Base-by-base conservation (phyloP, 2,329 filamentous ascomycete species). In the Pseudophaeomoniella oleicola region DNA sequence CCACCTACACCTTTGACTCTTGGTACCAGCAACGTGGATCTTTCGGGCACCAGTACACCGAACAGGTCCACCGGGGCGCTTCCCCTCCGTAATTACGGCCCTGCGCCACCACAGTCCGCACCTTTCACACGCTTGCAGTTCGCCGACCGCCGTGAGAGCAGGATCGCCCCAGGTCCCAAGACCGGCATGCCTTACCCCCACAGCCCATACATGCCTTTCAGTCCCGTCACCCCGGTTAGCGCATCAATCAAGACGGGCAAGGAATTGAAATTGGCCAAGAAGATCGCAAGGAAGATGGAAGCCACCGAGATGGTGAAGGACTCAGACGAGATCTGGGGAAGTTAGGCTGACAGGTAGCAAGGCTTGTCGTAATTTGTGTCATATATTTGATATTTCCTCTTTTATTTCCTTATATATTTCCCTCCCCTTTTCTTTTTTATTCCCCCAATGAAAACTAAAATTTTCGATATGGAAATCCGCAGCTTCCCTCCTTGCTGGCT, bases 121-220 rank as follows among this genome's bases (percentile, higher is more conserved):
- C 63, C 64, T 3, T 50, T 58, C 4, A 67, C 64, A 31, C 66
- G 66, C 46, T 66, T 63, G 0, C 67, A 64, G 4, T 59, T 67
- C 29, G 44, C 67, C 17, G 63, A 66, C 38, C 55, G 61, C 10
- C 60, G 61, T 4, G 44, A 50, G 15, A 51, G 30, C 49, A 55
- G 42, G 43, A 44, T 34, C 38, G 50, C 32, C 44, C 46, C 44
- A 5, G 61, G 59, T 5, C 62, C 62, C 1, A 53, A 59, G 30
- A 67, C 64, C 0, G 63, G 64, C 4, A 51, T 66, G 34, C 62
- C 64, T 5, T 66, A 62, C 0, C 64, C 64, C 2, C 67, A 67
- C 38, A 66, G 60, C 42, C 62, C 64, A 4, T 67, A 67, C 40
- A 66, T 66, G 60, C 64, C 64, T 1, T 63, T 60, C 35, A 67